Evolutionary conservation across 1,284 basidiomycete species (phyloP), one percentile per base, ranked within the genome.

Genomic region (Melampsora larici-populina): DNA sequence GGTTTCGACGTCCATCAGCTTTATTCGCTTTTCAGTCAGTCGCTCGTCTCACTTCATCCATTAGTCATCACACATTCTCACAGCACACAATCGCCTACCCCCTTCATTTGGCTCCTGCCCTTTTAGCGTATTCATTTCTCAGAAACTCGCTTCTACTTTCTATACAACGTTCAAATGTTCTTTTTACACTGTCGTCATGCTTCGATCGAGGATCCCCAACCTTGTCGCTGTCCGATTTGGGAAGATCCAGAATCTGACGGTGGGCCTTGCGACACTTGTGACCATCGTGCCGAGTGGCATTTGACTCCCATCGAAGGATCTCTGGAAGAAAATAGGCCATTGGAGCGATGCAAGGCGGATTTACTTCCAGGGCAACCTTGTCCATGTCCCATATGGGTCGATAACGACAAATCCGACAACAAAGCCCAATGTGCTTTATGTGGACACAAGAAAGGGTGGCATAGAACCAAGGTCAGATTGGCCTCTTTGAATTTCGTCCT

Each of bases 391-490:
- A 65, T 60, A 6, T 74, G 72, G 72, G 64, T 74, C 24, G 29
- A 63, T 31, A 24, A 62, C 8, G 72, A 74, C 13, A 51, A 74
- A 24, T 60, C 72, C 17, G 36, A 24, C 11, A 31, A 66, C 6
- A 46, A 66, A 36, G n/a, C 13, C 26, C 60, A 63, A 15, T 74
- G 72, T 67, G 72, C 64, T 21, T 46, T 74, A 6, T 74, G 72
- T 36, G 72, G 72, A 21, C 72, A 74, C 36, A 74, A 74, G 26
- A 74, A 74, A 67, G 72, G 72, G 2, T 74, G 72, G 72, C 72
- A 74, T 67, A 46, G 72, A 40, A 63, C 48, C n/a, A 74, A 46
- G 43, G 43, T 46, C 11, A 46, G 43, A 46, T 46, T 15, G 43
- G 43, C 11, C 43, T 46, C 43, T 46, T 46, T 46, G 43, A 46